Percentiles rank a stretch among this genome's conserved stretches.
These are phyloP conservation scores for Magnaporthiopsis rhizophila DNA, from an alignment of 2,329 filamentous ascomycete genomes.

Conservation along the genomic window DNA sequence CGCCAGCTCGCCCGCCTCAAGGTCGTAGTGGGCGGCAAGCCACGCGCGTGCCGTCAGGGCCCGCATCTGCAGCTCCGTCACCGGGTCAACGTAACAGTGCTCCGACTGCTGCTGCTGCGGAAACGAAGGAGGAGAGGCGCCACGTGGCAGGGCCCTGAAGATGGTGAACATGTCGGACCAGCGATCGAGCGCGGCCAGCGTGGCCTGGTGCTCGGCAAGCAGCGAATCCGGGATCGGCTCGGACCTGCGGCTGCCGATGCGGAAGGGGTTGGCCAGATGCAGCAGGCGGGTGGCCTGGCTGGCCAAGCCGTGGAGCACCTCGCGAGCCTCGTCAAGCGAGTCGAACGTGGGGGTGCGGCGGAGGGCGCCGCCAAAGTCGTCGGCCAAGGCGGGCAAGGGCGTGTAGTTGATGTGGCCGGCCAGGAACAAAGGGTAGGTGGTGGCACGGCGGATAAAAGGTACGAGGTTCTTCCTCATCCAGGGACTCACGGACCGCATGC, in stretches of 20 bases:
- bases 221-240: conserved; percentile 7
- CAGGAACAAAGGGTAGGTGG: conserved; percentile 32
- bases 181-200: background rate
- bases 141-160: background rate
- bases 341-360: conserved; percentile 3
- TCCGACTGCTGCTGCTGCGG: background rate
- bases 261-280: conserved; percentile 7
- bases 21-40: conserved; percentile 22
- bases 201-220: conserved; percentile 5
- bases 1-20: conserved; percentile 22
- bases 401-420: conserved; percentile 10
- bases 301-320: conserved; percentile 20
- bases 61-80: conserved; percentile 24
- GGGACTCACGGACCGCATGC: conserved; percentile 10
- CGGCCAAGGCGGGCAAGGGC: conserved; percentile 17
- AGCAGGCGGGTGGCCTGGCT: conserved; percentile 11
- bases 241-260: conserved; percentile 4
- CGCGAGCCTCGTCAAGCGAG: conserved; percentile 20
- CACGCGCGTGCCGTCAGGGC: conserved; percentile 25
- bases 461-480: conserved; percentile 25
- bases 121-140: no score
- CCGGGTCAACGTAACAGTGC: conserved; percentile 16
- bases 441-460: conserved; percentile 29
- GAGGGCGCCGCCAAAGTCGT: background rate
- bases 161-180: conserved; percentile 2